phyloP scores from a whole-genome alignment of 2,329 filamentous ascomycete species.

The Sclerotinia nivalis region DNA sequence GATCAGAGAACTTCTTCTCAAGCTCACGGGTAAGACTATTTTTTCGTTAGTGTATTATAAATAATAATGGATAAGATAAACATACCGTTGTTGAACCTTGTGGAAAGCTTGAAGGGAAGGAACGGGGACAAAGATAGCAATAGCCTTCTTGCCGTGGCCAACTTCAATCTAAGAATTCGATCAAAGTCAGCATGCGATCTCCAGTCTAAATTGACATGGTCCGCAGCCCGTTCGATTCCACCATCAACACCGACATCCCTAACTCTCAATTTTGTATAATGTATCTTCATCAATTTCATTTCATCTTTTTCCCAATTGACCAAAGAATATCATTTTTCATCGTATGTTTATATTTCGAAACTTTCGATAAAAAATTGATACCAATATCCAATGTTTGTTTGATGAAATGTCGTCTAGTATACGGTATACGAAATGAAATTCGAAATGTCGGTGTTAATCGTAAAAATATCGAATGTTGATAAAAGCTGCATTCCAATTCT shows the following conservation, averaged over 20 bases:
- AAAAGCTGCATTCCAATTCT: constrained; percentile 25
- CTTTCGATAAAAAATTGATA: constrained; percentile 7
- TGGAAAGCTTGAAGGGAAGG: constrained; percentile 98
- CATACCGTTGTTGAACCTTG: constrained; percentile 99
- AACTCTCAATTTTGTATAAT: constrained; percentile 29
- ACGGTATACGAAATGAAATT: constrained; percentile 22
- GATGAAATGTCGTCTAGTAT: constrained; percentile 25
- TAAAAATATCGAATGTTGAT: constrained; percentile 20
- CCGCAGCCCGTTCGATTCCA: constrained; percentile 75
- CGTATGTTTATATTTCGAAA: constrained; percentile 12
- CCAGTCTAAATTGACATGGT: constrained; percentile 58
- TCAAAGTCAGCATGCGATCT: constrained; percentile 74
- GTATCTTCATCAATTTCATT: constrained; percentile 29
- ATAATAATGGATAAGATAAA: constrained; percentile 31
- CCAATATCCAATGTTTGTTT: constrained; percentile 1
- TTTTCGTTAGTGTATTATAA: constrained; percentile 6
- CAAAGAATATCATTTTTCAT: constrained; percentile 12
- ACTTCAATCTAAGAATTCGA: constrained; percentile 86
- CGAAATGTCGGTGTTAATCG: constrained; percentile 24
- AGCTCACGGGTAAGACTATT: constrained; percentile 96
- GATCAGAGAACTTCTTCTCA: constrained; percentile 99
- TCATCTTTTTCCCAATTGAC: constrained; percentile 27
- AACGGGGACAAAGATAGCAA: constrained; percentile 99
- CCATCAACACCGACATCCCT: constrained; percentile 40
- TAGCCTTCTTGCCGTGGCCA: constrained; percentile 99